A percentile compares a stretch with the other conserved stretches of the same genome.
Evolutionary conservation across 83 land plant species (phyloP).

Genomic region (Larix sibirica): DNA sequence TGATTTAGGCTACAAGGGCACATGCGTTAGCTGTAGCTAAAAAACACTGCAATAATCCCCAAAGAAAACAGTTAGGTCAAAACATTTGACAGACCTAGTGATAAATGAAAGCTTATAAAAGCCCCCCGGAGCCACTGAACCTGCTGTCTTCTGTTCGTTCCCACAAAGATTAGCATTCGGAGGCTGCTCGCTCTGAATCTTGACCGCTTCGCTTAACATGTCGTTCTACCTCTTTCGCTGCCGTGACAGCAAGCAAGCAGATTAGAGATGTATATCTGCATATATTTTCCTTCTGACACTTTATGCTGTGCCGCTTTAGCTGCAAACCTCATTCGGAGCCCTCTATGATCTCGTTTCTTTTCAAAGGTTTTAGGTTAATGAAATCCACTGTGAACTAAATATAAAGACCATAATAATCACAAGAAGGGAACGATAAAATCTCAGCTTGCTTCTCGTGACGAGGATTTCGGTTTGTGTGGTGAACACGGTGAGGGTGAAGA

Average conservation of each 20-base stretch:
- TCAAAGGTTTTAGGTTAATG: too few relatives aligned
- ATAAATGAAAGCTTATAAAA: not conserved
- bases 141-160: not conserved
- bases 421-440: too few relatives aligned
- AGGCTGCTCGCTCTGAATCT: not conserved
- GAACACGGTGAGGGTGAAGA: too few relatives aligned
- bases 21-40: too few relatives aligned
- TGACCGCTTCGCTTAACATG: constrained; percentile 2
- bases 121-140: not conserved
- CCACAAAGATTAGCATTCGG: not conserved
- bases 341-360: not conserved
- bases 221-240: not conserved
- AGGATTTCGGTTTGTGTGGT: not conserved
- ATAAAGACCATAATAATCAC: too few relatives aligned
- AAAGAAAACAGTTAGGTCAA: too few relatives aligned
- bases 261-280: not conserved
- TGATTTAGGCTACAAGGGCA: too few relatives aligned
- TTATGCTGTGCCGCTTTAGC: not conserved
- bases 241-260: not conserved
- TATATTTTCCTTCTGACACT: not conserved
- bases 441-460: not conserved
- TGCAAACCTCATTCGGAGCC: not conserved
- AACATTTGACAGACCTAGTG: not conserved
- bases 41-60: too few relatives aligned
- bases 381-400: too few relatives aligned